These are phyloP conservation scores for Stachybotrys elegans DNA, from an alignment of 2,329 filamentous ascomycete species.

Conservation along the genomic window DNA sequence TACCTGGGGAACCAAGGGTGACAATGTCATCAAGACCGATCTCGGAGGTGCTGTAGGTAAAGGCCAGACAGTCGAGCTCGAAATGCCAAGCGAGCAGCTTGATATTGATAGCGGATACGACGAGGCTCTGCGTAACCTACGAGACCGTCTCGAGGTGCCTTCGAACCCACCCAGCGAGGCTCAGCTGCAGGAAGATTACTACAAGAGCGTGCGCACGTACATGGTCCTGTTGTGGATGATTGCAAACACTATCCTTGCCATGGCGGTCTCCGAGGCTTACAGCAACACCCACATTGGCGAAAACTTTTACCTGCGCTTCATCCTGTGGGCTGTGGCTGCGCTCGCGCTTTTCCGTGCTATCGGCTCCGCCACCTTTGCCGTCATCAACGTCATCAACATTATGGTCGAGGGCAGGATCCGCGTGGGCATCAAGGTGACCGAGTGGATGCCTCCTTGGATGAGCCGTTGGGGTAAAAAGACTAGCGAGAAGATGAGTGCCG, in stretches of 20 bases:
- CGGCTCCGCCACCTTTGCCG: conserved; percentile 72
- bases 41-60: conserved; percentile 79
- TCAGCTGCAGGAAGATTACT: conserved; percentile 97
- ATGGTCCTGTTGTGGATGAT: conserved; percentile 96
- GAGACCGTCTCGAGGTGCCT: conserved; percentile 83
- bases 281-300: conserved; percentile 62
- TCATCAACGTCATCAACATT: conserved; percentile 79
- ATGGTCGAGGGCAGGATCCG: conserved; percentile 79
- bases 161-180: conserved; percentile 57
- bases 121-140: conserved; percentile 90
- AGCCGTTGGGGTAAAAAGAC: conserved; percentile 38
- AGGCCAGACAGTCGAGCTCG: conserved; percentile 80
- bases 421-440: conserved; percentile 49
- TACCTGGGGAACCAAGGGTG: conserved; percentile 70
- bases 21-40: conserved; percentile 92
- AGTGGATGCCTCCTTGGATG: conserved; percentile 47
- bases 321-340: conserved; percentile 85
- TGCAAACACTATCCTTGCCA: conserved; percentile 84
- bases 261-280: conserved; percentile 88
- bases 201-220: conserved; percentile 94
- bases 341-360: conserved; percentile 85
- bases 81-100: conserved; percentile 96
- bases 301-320: conserved; percentile 89
- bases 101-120: conserved; percentile 98
- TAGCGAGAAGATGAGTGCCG: conserved; percentile 44